These are phyloP conservation scores for Starmerella davenportii DNA, from an alignment of 805 yeast species.

Conservation along the genomic window DNA sequence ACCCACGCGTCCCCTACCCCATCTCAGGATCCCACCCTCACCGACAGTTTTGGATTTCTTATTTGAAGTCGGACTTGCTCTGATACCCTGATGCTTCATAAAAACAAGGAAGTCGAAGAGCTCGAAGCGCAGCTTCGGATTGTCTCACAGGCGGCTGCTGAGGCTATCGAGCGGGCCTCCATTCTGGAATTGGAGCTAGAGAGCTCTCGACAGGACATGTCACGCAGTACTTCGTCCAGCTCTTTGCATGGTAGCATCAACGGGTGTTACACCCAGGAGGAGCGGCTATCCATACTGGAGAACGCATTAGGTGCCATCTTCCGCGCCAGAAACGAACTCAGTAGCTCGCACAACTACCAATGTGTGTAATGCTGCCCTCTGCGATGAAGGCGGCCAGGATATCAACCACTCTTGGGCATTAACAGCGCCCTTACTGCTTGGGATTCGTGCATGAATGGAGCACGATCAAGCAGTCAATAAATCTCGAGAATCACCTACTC, in stretches of 20 bases:
- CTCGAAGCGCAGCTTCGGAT: conserved; percentile 16
- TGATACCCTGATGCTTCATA: neutral
- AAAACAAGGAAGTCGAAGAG: conserved; percentile 13
- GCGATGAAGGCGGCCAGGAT: too few species aligned
- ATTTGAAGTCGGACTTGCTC: too few species aligned
- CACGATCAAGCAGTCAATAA: too few species aligned
- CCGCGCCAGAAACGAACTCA: conserved; percentile 14
- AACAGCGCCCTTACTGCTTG: too few species aligned
- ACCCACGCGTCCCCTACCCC: too few species aligned
- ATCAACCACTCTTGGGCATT: too few species aligned
- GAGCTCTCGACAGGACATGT: conserved; percentile 2
- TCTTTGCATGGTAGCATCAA: conserved; percentile 3
- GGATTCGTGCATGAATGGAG: too few species aligned
- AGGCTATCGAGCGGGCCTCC: conserved; percentile 18
- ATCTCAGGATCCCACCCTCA: too few species aligned
- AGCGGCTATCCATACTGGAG: conserved; percentile 14
- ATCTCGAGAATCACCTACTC: too few species aligned
- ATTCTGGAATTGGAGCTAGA: conserved; percentile 15
- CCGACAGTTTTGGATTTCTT: too few species aligned
- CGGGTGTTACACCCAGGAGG: conserved; percentile 1
- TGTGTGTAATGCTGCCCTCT: conserved; percentile 11
- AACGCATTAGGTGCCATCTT: conserved; percentile 14
- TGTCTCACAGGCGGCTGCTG: conserved; percentile 17
- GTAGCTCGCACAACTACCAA: conserved; percentile 15
- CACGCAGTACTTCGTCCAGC: conserved; percentile 5